Evolutionary conservation across 228 moss, liverwort and hornwort genomes (phyloP).

Genomic region (Sphagnum fallax): DNA sequence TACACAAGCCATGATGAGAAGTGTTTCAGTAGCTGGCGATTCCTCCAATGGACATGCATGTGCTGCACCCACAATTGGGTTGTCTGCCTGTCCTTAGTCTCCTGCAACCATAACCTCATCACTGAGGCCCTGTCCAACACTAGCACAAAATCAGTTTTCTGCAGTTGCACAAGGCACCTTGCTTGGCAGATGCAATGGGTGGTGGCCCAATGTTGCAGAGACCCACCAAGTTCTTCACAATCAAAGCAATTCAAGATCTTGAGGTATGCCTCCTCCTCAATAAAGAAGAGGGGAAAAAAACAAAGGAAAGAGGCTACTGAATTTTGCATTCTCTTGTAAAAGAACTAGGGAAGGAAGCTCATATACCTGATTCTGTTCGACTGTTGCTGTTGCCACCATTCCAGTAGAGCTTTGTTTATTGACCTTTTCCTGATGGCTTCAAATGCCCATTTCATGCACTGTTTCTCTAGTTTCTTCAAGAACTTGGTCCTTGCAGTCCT

Average conservation of each 20-base stretch:
- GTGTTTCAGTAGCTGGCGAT: conserved; percentile 34
- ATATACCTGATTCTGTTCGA: conserved; percentile 24
- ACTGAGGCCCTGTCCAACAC: conserved; percentile 19
- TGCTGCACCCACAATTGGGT: conserved; percentile 27
- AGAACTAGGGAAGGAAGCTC: too few species aligned
- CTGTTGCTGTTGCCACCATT: conserved; percentile 32
- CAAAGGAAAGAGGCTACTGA: too few species aligned
- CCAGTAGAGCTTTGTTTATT: conserved; percentile 24
- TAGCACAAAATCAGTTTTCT: background rate
- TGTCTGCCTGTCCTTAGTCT: conserved; percentile 28
- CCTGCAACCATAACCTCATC: conserved; percentile 38
- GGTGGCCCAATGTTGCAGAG: too few species aligned
- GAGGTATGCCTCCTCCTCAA: too few species aligned
- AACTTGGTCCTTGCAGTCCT: conserved; percentile 31
- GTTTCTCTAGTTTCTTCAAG: conserved; percentile 25
- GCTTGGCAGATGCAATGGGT: too few species aligned
- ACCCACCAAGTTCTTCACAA: too few species aligned
- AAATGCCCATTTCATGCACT: conserved; percentile 58
- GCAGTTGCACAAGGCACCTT: too few species aligned
- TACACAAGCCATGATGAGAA: conserved; percentile 58
- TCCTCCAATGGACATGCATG: conserved; percentile 28
- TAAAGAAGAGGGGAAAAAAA: too few species aligned
- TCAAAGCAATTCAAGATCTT: too few species aligned
- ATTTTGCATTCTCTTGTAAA: too few species aligned
- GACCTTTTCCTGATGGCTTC: conserved; percentile 40